Base-by-base conservation (phyloP, 257 asterid species). In the Vinca minor region DNA sequence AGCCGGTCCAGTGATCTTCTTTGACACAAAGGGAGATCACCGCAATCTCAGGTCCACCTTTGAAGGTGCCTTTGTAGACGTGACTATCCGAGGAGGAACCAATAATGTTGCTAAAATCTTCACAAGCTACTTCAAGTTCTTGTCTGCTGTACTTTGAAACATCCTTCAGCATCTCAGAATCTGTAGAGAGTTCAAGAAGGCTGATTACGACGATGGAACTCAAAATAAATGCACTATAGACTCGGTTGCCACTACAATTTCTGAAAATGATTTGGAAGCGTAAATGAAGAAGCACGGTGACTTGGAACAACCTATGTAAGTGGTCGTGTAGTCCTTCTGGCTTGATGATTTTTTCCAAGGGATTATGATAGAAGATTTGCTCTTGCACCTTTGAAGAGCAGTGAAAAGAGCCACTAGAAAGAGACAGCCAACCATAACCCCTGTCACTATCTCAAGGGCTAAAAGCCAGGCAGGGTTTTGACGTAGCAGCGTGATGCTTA, bases 41-140 rank as follows among this genome's bases (percentile, higher is more conserved):
- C 6, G 95, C 99, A 14, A 93, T 79, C 71, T 93, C 96, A 2
- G 89, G 91, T 45, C 97, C 99, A 29, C 91, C 83, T 73, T 81
- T 85, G 69, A 89, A 68, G 35, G 79, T 93, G 38, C 99, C 97
- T 75, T 93, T 93, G 74, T 85, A 89, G 14, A 89, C 91, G 20
- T 80, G 59, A 68, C 96, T 87, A 49, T 87, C 94, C 0, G 96
- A 82, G 56, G 94, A 87, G 21, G 95, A 81, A 25, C 96, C 97
- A 11, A 93, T 93, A 57, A 93, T 93, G 77, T 93, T 93, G 85
- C 97, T 93, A 76, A 93, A 93, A 80, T 89, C 99, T 84, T 93
- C 99, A 69, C 99, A 93, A 41, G 99, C 99, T 36, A 83, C 77
- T 77, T 89, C 97, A 3, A 93, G 96, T 69, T 89, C 99, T 76